Evolutionary conservation across 441 rosid species (phyloP).

Genomic region (Syzygium malaccense): DNA sequence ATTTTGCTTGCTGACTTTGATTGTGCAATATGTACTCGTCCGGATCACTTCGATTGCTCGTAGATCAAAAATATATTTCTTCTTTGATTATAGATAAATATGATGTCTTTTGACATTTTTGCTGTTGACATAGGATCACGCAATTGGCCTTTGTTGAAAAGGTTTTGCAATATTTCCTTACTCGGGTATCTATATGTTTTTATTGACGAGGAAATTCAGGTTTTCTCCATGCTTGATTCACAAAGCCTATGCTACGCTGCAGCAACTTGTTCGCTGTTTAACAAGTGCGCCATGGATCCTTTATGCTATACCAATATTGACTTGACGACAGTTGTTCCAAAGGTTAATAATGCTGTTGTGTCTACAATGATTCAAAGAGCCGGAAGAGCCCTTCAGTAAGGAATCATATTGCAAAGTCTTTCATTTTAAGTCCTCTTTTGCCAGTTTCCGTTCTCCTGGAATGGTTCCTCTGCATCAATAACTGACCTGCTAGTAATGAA

Average conservation of each 20-base stretch:
- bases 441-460: background rate
- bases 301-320: slow-evolving; percentile 59
- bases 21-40: background rate
- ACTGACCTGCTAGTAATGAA: background rate
- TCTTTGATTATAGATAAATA: background rate
- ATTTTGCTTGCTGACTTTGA: background rate
- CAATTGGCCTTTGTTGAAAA: background rate
- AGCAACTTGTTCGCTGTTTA: slow-evolving; percentile 72
- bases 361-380: slow-evolving; percentile 78
- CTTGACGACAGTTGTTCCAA: slow-evolving; percentile 56
- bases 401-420: background rate
- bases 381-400: slow-evolving; percentile 70
- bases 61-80: background rate
- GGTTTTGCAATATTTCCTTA: background rate
- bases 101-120: background rate
- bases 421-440: background rate
- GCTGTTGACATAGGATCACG: background rate
- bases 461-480: background rate
- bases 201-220: slow-evolving; percentile 23
- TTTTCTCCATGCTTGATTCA: slow-evolving; percentile 77
- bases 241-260: slow-evolving; percentile 71
- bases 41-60: background rate
- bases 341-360: slow-evolving; percentile 62
- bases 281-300: slow-evolving; percentile 77
- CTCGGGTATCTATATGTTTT: background rate